phyloP scores from a whole-genome alignment of 2,329 filamentous ascomycete species.

The Phoma sp. region DNA sequence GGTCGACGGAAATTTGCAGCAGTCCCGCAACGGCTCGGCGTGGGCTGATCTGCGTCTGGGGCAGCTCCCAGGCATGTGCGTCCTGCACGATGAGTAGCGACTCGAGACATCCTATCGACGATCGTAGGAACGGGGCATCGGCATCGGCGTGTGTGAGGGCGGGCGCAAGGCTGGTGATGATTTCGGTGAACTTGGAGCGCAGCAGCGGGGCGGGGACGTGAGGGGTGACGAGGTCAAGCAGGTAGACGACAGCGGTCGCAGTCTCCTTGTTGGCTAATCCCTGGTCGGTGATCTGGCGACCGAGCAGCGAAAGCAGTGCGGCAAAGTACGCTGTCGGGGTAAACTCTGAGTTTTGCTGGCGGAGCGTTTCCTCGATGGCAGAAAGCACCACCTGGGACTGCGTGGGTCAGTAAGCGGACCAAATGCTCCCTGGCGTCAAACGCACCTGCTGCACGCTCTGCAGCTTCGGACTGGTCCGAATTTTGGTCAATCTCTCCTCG shows the following conservation, averaged over 20 bases:
- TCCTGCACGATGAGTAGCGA: conserved; percentile 91
- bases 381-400: conserved; percentile 85
- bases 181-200: conserved; percentile 92
- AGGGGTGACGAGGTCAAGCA: conserved; percentile 89
- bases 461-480: conserved; percentile 87
- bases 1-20: conserved; percentile 82
- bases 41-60: conserved; percentile 81
- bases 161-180: conserved; percentile 84
- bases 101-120: conserved; percentile 91
- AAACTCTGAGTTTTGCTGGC: conserved; percentile 81
- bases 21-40: conserved; percentile 86
- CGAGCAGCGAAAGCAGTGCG: conserved; percentile 86
- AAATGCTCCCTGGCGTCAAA: no score
- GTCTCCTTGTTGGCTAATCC: conserved; percentile 80
- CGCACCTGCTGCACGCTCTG: conserved; percentile 90
- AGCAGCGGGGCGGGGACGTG: conserved; percentile 85
- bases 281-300: conserved; percentile 70
- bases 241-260: conserved; percentile 86
- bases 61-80: conserved; percentile 82
- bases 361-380: conserved; percentile 90
- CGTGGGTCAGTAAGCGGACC: conserved; percentile 15
- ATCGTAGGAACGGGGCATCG: conserved; percentile 83
- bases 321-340: conserved; percentile 94
- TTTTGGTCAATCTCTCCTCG: conserved; percentile 94
- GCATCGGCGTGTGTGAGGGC: conserved; percentile 79